phyloP scores from a whole-genome alignment of 768 basidiomycete species.

The Polyporus arcularius region DNA sequence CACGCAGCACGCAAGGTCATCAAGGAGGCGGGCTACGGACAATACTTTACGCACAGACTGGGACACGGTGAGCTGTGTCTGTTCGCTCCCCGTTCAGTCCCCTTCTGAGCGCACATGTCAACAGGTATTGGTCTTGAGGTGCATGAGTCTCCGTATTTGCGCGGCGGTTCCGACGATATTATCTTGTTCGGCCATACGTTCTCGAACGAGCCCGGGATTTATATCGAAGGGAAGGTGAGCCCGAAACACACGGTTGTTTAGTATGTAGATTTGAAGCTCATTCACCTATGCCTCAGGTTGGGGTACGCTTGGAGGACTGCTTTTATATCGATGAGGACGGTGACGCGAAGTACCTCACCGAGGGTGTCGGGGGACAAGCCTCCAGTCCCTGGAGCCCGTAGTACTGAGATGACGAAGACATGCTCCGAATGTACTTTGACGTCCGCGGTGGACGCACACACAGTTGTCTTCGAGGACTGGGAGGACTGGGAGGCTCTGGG shows the following conservation, averaged over 20 bases:
- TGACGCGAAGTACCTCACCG: slow-evolving; percentile 58
- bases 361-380: slow-evolving; percentile 62
- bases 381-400: slow-evolving; percentile 34
- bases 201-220: slow-evolving; percentile 80
- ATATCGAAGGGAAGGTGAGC: slow-evolving; percentile 66
- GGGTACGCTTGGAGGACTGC: slow-evolving; percentile 84
- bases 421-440: not conserved
- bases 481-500: not conserved
- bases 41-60: slow-evolving; percentile 78
- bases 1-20: slow-evolving; percentile 59
- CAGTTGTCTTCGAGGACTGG: not conserved
- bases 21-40: slow-evolving; percentile 41
- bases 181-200: slow-evolving; percentile 72
- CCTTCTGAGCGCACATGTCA: not conserved
- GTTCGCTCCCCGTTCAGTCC: not conserved
- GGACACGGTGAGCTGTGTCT: slow-evolving; percentile 61
- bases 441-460: not conserved
- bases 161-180: slow-evolving; percentile 60
- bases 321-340: slow-evolving; percentile 66
- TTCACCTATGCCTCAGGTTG: slow-evolving; percentile 48
- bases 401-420: not conserved
- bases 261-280: not conserved
- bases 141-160: slow-evolving; percentile 81
- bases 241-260: not conserved
- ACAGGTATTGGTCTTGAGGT: slow-evolving; percentile 82